phyloP scores from a whole-genome alignment of 768 basidiomycete genomes.

The Kwoniella europaea region DNA sequence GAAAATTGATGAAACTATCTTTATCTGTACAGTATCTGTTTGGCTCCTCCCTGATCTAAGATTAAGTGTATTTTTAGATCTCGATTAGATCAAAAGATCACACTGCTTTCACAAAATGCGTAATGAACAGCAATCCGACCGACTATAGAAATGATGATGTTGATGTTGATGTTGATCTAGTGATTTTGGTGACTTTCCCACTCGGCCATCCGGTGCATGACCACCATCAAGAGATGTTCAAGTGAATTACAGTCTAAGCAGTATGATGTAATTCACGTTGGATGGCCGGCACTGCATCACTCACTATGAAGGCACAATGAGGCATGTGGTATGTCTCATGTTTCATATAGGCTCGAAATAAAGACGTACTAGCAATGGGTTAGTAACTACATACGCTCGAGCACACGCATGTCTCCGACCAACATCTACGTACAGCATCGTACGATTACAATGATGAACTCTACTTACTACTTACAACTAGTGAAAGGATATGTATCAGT shows the following conservation, averaged over 20 bases:
- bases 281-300: neutral
- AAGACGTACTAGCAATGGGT: neutral
- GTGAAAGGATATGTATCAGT: neutral
- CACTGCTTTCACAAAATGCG: neutral
- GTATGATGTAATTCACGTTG: neutral
- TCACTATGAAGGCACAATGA: neutral
- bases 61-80: neutral
- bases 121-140: neutral
- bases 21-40: neutral
- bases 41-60: neutral
- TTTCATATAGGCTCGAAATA: neutral
- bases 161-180: neutral
- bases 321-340: neutral
- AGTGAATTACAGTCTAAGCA: no score
- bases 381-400: neutral
- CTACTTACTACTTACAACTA: neutral
- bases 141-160: neutral
- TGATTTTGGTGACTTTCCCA: neutral
- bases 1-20: neutral
- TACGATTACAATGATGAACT: no score
- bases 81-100: neutral
- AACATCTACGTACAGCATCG: no score
- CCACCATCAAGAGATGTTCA: neutral
- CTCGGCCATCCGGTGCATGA: neutral
- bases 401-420: no score